Base-by-base conservation (phyloP, 2,329 filamentous ascomycete genomes). In the Plenodomus lindquistii region DNA sequence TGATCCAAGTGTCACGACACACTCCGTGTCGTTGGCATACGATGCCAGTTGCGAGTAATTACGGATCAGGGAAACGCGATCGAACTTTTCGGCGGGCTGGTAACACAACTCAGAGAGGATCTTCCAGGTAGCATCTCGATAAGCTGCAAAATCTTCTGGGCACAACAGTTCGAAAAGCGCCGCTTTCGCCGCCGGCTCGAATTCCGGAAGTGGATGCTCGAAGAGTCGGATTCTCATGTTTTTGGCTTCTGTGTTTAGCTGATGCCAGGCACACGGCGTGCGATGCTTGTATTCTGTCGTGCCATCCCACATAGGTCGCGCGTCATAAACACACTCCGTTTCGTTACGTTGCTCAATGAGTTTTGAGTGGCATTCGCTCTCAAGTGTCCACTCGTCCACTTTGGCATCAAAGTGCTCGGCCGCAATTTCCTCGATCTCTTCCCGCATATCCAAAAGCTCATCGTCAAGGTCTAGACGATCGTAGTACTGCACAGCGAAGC, bases 41-140 rank as follows among this genome's bases (percentile, higher is more conserved):
- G 13, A n/a, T 0, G 21, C 29, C 2, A 78, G 62, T 21, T 65
- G 62, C 1, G 59, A 53, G 44, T 77, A 77, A 0, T 68, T 42
- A 2, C 57, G 55, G 4, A 78, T 53, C 1, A 56, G 19, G 1
- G 57, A 52, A 2, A 67, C 43, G 8, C 48, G 17, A 18, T 55
- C 40, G 9, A 43, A 15, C 19, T 45, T 43, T 4, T 44, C 40
- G 1, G 35, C 34, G 22, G 40, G 19, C 1, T 51, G 42, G 13
- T 48, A 55, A n/a, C 57, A 75, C 10, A 81, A 53, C 2, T 44
- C 55, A 2, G 64, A 60, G 0, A 81, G 18, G 2, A 84, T 73
- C 3, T 54, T 59, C 79, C 79, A 84, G 0, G 79, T 82, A 3
- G 73, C 68, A 45, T 82, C 75, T 11, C 83, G 73, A 60, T 84